Conservation (phyloP, 1,284 basidiomycete species). For the Tilletia indica region DNA sequence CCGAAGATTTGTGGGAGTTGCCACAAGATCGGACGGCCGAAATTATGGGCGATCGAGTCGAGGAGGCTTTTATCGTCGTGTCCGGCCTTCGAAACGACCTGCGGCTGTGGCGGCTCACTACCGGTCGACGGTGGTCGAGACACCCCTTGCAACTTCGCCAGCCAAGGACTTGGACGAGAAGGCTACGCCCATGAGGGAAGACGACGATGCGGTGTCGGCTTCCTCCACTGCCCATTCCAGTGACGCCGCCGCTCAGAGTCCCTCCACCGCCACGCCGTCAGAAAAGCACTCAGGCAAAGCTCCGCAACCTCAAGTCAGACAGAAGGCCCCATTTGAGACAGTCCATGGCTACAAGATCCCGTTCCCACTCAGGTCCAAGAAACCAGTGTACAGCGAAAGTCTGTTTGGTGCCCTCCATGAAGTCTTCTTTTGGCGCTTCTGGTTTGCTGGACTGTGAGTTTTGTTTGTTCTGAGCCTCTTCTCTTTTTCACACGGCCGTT, state of each 20-base stretch:
- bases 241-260: conserved; percentile 17
- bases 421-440: conserved; percentile 30
- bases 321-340: not conserved
- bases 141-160: not conserved
- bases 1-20: conserved; percentile 31
- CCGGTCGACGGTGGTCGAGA: not conserved
- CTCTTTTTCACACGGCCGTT: no score
- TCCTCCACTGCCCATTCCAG: conserved; percentile 11
- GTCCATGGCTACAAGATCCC: conserved; percentile 12
- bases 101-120: not conserved
- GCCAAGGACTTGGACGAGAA: no score
- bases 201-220: not conserved
- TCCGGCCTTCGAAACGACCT: not conserved
- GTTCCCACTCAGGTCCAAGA: conserved; percentile 7
- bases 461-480: no score
- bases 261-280: not conserved
- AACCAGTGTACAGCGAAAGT: conserved; percentile 24
- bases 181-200: not conserved
- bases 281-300: not conserved
- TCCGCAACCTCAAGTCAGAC: not conserved
- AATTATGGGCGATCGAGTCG: conserved; percentile 15
- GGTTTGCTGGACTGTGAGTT: conserved; percentile 26
- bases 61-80: conserved; percentile 12
- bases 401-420: conserved; percentile 33
- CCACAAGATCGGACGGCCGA: not conserved